These are phyloP conservation scores for Ananas comosus DNA, from an alignment of 176 grass and related monocot genomes.

Conservation along the genomic window DNA sequence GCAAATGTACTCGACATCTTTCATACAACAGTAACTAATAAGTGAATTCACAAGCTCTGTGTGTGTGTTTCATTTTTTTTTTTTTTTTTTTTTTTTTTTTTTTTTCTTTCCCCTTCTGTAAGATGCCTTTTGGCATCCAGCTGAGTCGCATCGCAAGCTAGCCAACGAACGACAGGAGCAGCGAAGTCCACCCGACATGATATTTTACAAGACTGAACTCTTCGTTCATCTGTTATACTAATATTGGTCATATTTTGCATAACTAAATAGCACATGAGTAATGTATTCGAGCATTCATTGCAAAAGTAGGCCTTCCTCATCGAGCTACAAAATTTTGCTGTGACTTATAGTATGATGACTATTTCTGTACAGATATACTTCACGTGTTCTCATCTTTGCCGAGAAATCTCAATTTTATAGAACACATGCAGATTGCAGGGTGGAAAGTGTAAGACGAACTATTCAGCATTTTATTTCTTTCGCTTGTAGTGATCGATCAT, in stretches of 20 bases:
- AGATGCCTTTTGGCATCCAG: slow-evolving; percentile 32
- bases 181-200: neutral
- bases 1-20: too few species aligned
- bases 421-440: slow-evolving; percentile 77
- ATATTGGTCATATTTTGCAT: neutral
- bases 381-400: slow-evolving; percentile 88
- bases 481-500: slow-evolving; percentile 4
- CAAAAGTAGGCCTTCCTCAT: too few species aligned
- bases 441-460: slow-evolving; percentile 80
- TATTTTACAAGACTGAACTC: neutral
- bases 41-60: too few species aligned
- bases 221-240: neutral
- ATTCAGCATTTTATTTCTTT: slow-evolving; percentile 3
- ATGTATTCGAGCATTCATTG: too few species aligned
- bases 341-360: neutral
- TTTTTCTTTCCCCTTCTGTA: slow-evolving; percentile 2
- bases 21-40: too few species aligned
- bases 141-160: neutral
- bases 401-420: slow-evolving; percentile 97
- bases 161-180: slow-evolving; percentile 23
- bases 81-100: neutral
- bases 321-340: slow-evolving; percentile 4
- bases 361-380: slow-evolving; percentile 81
- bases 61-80: neutral
- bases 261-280: neutral